Evolutionary conservation across 257 asterid genomes (phyloP), one percentile per base, ranked within the genome.

Genomic region (Plectranthus barbatus): DNA sequence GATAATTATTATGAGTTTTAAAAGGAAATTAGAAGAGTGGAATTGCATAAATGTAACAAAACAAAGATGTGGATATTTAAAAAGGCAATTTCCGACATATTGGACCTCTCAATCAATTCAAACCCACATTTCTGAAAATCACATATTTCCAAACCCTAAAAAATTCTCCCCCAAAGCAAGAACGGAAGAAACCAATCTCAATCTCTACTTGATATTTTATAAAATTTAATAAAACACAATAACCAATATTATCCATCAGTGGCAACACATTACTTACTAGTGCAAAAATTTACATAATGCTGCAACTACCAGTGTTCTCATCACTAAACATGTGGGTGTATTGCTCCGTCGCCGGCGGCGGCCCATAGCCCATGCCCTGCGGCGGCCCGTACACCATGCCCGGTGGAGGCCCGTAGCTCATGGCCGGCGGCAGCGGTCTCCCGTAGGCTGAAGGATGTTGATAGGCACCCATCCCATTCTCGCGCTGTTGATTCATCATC

Each of bases 261-360:
- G 40, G 31, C 33, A 17, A 56, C 19, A n/a, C 15, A 29, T 0
- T 41, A 42, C 49, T 0, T 41, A 42, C 49, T 11, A 24, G 17
- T 36, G 24, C 23, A 23, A 14, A 40, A 10, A 9, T 75, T 80
- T 74, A 84, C 95, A 87, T 87, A 3, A 87, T 60, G 62, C 84
- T 81, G 74, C 95, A 87, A 49, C 94, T 81, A 51, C 52, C 69
- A n/a, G 95, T 76, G n/a, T 87, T 87, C 73, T 87, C 95, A 67
- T 87, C 95, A 62, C 84, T 87, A 66, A 87, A 85, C 55, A 84
- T 82, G 23, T 84, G 83, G 10, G 88, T 74, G 10, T 75, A 84
- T 18, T 74, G 68, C 19, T 81, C 90, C 8, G 61, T 62, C 1
- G 53, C 67, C 9, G 84, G 39, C 39, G 66, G 66, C 23, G 50